phyloP scores from a whole-genome alignment of 495 filamentous ascomycete genomes.

The Letharia columbiana region DNA sequence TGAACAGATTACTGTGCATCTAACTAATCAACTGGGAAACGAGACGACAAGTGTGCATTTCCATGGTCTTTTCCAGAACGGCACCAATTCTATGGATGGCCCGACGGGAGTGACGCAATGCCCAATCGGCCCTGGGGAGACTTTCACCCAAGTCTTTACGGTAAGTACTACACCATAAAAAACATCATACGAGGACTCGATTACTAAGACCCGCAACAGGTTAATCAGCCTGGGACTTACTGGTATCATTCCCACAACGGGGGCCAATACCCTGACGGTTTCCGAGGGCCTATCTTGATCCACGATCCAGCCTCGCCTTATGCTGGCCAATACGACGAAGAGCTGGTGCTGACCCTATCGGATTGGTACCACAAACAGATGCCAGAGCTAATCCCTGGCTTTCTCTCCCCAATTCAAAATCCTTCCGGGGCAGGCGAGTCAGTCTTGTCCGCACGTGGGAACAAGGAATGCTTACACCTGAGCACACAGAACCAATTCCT shows the following conservation, averaged over 20 bases:
- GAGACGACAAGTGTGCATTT: slow-evolving; percentile 49
- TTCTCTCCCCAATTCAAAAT: not conserved
- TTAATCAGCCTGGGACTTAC: slow-evolving; percentile 41
- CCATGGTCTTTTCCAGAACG: slow-evolving; percentile 58
- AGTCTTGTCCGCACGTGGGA: not conserved
- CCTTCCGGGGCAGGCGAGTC: not conserved
- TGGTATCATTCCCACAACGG: slow-evolving; percentile 73
- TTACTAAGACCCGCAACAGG: not conserved
- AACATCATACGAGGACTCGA: too few species aligned
- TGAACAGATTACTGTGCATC: slow-evolving; percentile 61
- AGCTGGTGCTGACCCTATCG: slow-evolving; percentile 40
- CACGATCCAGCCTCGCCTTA: slow-evolving; percentile 58
- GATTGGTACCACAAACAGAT: slow-evolving; percentile 53
- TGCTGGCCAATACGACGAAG: slow-evolving; percentile 51
- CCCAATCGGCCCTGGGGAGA: slow-evolving; percentile 50
- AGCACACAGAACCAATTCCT: slow-evolving; percentile 7
- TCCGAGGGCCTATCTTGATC: slow-evolving; percentile 60
- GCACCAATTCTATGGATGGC: slow-evolving; percentile 56
- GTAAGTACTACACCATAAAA: slow-evolving; percentile 11
- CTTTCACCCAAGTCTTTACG: slow-evolving; percentile 39
- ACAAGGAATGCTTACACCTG: not conserved
- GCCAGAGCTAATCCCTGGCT: slow-evolving; percentile 20
- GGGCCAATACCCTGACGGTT: slow-evolving; percentile 69
- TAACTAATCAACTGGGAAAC: slow-evolving; percentile 63
- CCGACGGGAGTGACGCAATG: slow-evolving; percentile 56